Evolutionary conservation across 495 filamentous ascomycete genomes (phyloP).

Genomic region (Friedmanniomyces endolithicus): DNA sequence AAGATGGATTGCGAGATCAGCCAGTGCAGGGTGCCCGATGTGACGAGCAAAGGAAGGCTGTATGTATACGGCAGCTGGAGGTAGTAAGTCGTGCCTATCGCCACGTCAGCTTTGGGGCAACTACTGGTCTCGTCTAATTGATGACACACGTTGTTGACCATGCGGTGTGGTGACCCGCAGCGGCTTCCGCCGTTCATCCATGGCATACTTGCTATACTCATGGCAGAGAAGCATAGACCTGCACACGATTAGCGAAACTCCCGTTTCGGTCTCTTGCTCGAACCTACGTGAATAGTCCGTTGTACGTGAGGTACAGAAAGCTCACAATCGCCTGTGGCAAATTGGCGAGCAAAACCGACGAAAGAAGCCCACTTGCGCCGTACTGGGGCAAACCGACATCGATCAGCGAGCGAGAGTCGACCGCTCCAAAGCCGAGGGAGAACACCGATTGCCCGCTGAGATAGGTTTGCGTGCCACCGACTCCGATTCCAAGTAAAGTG

Average conservation of each 20-base stretch:
- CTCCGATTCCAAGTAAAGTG: neutral
- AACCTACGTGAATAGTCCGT: conserved; percentile 28
- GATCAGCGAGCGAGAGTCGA: conserved; percentile 1
- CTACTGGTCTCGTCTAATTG: conserved; percentile 9
- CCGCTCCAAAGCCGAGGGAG: conserved; percentile 1
- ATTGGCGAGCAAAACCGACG: conserved; percentile 31
- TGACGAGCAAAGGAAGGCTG: conserved; percentile 5
- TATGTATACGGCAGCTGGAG: conserved; percentile 14
- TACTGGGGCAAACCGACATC: neutral
- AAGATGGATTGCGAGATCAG: conserved; percentile 18
- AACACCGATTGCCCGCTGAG: neutral
- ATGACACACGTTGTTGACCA: conserved; percentile 13
- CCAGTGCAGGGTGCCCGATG: conserved; percentile 12
- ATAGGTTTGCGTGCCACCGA: neutral
- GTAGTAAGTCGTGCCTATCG: conserved; percentile 9
- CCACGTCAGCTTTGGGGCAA: neutral
- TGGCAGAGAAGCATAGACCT: conserved; percentile 30
- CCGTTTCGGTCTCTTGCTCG: no score
- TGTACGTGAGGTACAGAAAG: conserved; percentile 33
- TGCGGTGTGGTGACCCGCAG: conserved; percentile 10
- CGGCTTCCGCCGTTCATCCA: conserved; percentile 8
- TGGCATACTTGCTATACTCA: conserved; percentile 22
- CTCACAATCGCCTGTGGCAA: conserved; percentile 36
- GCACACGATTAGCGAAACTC: no score
- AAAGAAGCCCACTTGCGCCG: neutral